A percentile compares a stretch with the other conserved stretches of the same genome.
Evolutionary conservation across 371 early-diverging fungal species (phyloP).

Genomic region (Apophysomyces variabilis): DNA sequence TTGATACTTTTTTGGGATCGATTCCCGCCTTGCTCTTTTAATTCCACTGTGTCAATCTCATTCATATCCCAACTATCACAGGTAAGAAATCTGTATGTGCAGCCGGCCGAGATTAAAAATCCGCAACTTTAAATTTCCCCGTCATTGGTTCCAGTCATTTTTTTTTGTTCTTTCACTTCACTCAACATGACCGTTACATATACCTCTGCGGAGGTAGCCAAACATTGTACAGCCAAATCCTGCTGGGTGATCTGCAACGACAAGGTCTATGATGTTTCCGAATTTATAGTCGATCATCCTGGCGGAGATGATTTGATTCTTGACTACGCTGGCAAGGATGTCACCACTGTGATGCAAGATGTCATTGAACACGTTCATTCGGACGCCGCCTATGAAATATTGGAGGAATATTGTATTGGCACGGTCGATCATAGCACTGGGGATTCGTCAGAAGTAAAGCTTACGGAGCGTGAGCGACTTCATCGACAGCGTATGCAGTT

Average conservation of each 20-base stretch:
- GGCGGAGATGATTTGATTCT: slow-evolving; percentile 80
- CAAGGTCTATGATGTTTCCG: slow-evolving; percentile 87
- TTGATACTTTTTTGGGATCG: too few relatives aligned
- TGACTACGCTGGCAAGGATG: slow-evolving; percentile 78
- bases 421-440: slow-evolving; percentile 32
- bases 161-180: not conserved
- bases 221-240: slow-evolving; percentile 65
- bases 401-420: slow-evolving; percentile 84
- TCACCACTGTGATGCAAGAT: slow-evolving; percentile 78
- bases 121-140: not conserved
- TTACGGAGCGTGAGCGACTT: slow-evolving; percentile 21
- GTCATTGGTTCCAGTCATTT: not conserved
- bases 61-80: too few relatives aligned
- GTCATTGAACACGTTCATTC: slow-evolving; percentile 79
- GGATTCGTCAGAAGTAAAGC: not conserved
- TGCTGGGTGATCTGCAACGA: slow-evolving; percentile 79
- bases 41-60: too few relatives aligned
- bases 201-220: slow-evolving; percentile 67
- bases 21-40: too few relatives aligned
- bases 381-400: slow-evolving; percentile 82
- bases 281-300: slow-evolving; percentile 82
- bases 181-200: slow-evolving; percentile 20
- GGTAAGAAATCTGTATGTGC: too few relatives aligned
- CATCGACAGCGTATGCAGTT: slow-evolving; percentile 27
- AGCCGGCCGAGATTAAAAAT: too few relatives aligned